These are phyloP conservation scores for Juncus effusus DNA, from an alignment of 176 grass and related monocot genomes.

Conservation along the genomic window DNA sequence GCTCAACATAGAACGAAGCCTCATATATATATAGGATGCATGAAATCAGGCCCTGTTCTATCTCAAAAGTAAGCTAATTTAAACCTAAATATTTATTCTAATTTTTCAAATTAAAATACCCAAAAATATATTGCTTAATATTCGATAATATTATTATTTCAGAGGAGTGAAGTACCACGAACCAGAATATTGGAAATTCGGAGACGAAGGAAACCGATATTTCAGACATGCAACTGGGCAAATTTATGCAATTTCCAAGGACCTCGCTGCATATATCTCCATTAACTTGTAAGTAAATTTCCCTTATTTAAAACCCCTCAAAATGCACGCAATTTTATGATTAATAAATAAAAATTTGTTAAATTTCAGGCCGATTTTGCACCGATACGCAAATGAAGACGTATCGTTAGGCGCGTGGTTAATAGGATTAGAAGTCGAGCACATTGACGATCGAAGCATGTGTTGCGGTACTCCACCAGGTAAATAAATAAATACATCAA, in stretches of 20 bases:
- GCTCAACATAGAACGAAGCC: slow-evolving; percentile 51
- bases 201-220: slow-evolving; percentile 86
- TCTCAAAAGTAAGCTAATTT: slow-evolving; percentile 50
- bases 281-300: slow-evolving; percentile 53
- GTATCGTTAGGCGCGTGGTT: slow-evolving; percentile 85
- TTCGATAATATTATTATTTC: slow-evolving; percentile 1
- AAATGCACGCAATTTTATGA: not conserved
- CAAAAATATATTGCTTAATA: not conserved
- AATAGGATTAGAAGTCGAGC: slow-evolving; percentile 73
- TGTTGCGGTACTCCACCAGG: slow-evolving; percentile 90
- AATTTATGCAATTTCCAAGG: slow-evolving; percentile 93
- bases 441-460: slow-evolving; percentile 84
- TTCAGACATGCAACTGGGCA: slow-evolving; percentile 95
- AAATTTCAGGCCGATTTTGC: slow-evolving; percentile 65
- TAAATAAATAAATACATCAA: not conserved
- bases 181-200: slow-evolving; percentile 96
- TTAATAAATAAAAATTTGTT: not conserved
- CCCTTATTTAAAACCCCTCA: not conserved
- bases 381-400: slow-evolving; percentile 80
- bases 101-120: not conserved
- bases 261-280: slow-evolving; percentile 84
- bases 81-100: not conserved
- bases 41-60: slow-evolving; percentile 88
- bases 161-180: slow-evolving; percentile 95
- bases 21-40: slow-evolving; percentile 88